Percentiles rank a stretch among this genome's conserved stretches.
Evolutionary conservation across 169 alveolate species (phyloP).

Genomic region (Theileria annulata): DNA sequence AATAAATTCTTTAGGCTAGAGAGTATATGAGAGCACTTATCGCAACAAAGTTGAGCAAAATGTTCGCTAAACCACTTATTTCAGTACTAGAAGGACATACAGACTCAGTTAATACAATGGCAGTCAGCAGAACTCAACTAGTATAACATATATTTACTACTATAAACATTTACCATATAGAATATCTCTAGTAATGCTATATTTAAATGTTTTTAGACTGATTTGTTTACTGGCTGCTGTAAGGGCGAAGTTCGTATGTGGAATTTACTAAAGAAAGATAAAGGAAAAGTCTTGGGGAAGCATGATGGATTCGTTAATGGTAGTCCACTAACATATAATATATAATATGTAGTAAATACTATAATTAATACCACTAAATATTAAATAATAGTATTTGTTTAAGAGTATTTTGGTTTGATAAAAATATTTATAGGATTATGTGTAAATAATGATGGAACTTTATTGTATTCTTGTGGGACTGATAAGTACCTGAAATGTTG

Average conservation of each 20-base stretch:
- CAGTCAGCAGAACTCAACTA: slow-evolving; percentile 75
- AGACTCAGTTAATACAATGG: slow-evolving; percentile 91
- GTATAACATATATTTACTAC: slow-evolving; percentile 39
- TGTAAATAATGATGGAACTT: slow-evolving; percentile 73
- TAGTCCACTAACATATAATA: not conserved
- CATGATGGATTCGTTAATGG: slow-evolving; percentile 94
- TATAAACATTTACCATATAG: not conserved
- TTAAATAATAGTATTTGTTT: not conserved
- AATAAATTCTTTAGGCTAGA: slow-evolving; percentile 68
- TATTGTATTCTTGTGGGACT: slow-evolving; percentile 88
- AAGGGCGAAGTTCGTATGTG: slow-evolving; percentile 95
- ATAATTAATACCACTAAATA: no score
- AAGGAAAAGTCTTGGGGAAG: slow-evolving; percentile 84
- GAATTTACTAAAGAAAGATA: slow-evolving; percentile 87
- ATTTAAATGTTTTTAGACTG: slow-evolving; percentile 55
- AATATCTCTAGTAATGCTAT: no score
- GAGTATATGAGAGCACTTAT: slow-evolving; percentile 95
- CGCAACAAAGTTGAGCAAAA: slow-evolving; percentile 95
- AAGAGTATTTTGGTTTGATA: not conserved
- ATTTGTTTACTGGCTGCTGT: slow-evolving; percentile 91
- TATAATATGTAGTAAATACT: no score
- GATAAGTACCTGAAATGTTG: slow-evolving; percentile 86
- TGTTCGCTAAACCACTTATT: slow-evolving; percentile 96
- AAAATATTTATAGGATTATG: slow-evolving; percentile 77
- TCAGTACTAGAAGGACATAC: slow-evolving; percentile 94